Conservation (phyloP, 306 rosid species). For the Vachellia pachyceras region DNA sequence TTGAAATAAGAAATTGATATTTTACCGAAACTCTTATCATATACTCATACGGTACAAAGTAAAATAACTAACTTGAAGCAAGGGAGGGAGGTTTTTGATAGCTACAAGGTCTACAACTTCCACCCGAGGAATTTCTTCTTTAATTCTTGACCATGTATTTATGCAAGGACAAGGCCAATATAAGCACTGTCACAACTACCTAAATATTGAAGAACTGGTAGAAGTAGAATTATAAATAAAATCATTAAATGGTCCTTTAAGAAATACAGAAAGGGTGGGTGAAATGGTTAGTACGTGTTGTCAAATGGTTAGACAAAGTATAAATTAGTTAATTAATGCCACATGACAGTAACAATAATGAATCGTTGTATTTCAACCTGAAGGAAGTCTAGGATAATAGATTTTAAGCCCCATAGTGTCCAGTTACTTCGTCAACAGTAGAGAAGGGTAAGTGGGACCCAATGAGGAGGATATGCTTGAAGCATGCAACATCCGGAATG, state of each 20-base stretch:
- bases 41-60: no score
- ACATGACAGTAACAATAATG: constrained; percentile 22
- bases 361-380: background rate
- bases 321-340: background rate
- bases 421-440: constrained; percentile 75
- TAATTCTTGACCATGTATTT: constrained; percentile 68
- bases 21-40: no score
- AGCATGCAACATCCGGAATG: constrained; percentile 90
- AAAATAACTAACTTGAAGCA: no score
- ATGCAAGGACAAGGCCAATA: constrained; percentile 69
- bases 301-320: constrained; percentile 22
- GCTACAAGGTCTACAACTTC: no score
- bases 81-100: no score
- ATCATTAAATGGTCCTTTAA: background rate
- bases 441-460: constrained; percentile 86
- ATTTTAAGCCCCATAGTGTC: constrained; percentile 71
- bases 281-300: constrained; percentile 13
- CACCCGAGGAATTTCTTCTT: constrained; percentile 55
- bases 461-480: constrained; percentile 89
- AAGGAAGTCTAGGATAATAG: background rate
- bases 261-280: background rate
- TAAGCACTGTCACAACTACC: constrained; percentile 66
- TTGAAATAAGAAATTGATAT: no score
- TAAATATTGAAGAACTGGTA: background rate
- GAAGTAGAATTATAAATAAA: constrained; percentile 21